A percentile compares a stretch with the other conserved stretches of the same genome.
Conservation (phyloP, 805 yeast genomes). For the Saccharomycopsis sp. region DNA sequence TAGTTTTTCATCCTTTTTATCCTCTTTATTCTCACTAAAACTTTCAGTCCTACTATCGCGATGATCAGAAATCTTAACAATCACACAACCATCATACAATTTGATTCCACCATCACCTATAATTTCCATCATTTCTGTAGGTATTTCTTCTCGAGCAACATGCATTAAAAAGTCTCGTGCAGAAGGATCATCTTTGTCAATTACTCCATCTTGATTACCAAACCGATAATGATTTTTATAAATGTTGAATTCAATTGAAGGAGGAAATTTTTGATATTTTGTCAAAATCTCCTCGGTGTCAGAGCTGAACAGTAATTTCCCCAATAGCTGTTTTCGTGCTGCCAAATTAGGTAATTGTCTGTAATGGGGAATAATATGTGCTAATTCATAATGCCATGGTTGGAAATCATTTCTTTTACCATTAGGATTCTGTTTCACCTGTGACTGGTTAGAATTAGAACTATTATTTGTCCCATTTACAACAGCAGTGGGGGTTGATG, state of each 20-base stretch:
- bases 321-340: conserved; percentile 7
- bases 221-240: conserved; percentile 88
- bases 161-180: conserved; percentile 73
- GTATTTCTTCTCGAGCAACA: conserved; percentile 76
- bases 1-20: background rate
- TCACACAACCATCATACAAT: conserved; percentile 85
- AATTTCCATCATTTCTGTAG: conserved; percentile 84
- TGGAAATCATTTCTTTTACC: conserved; percentile 5
- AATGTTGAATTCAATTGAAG: conserved; percentile 83
- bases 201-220: conserved; percentile 83
- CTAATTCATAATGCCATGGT: conserved; percentile 18
- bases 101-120: conserved; percentile 78
- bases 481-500: too few species aligned
- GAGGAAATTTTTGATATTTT: conserved; percentile 69
- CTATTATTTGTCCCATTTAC: too few species aligned
- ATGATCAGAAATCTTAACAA: conserved; percentile 83
- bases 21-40: background rate
- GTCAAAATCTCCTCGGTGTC: conserved; percentile 57
- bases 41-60: conserved; percentile 29
- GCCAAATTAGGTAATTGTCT: background rate
- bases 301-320: conserved; percentile 8
- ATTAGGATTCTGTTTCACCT: too few species aligned
- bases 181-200: conserved; percentile 72
- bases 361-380: conserved; percentile 9
- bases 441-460: too few species aligned